Percentiles rank a stretch among this genome's conserved stretches.
Conservation (phyloP, 2,329 filamentous ascomycete species). For the Colletotrichum costaricense region DNA sequence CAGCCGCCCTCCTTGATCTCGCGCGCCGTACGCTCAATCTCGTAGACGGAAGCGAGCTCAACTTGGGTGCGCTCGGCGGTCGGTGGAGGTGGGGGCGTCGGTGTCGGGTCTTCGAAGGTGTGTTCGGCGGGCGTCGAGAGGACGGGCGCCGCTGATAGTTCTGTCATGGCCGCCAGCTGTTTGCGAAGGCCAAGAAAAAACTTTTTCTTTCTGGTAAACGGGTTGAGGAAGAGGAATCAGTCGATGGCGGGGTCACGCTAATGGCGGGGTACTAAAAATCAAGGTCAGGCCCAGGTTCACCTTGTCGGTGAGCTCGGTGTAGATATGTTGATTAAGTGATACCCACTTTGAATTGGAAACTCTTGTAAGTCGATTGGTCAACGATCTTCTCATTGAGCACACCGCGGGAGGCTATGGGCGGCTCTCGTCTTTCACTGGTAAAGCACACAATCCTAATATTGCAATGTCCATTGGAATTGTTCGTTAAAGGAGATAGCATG, state of each 20-base stretch:
- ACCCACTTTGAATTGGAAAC: too few relatives aligned
- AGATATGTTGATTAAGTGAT: background rate
- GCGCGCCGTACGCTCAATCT: conserved; percentile 81
- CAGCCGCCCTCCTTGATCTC: conserved; percentile 81
- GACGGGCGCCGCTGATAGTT: conserved; percentile 65
- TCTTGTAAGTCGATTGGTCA: background rate
- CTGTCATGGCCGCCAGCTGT: conserved; percentile 35
- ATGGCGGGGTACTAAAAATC: conserved; percentile 14
- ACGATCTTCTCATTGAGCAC: background rate
- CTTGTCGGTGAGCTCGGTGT: conserved; percentile 2
- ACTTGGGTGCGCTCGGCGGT: conserved; percentile 63
- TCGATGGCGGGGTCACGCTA: conserved; percentile 17
- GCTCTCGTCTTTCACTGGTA: background rate
- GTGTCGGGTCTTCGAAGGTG: conserved; percentile 63
- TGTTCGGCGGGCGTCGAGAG: conserved; percentile 74
- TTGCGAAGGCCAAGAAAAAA: background rate
- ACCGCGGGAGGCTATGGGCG: background rate
- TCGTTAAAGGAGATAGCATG: background rate
- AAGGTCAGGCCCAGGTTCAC: background rate
- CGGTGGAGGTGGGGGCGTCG: conserved; percentile 41
- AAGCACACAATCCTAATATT: background rate
- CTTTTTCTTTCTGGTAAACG: conserved; percentile 6
- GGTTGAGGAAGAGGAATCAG: background rate
- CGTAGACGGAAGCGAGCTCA: conserved; percentile 82
- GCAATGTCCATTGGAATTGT: background rate